Conservation (phyloP, 768 basidiomycete genomes). For the Rhodotorula kratochvilovae region DNA sequence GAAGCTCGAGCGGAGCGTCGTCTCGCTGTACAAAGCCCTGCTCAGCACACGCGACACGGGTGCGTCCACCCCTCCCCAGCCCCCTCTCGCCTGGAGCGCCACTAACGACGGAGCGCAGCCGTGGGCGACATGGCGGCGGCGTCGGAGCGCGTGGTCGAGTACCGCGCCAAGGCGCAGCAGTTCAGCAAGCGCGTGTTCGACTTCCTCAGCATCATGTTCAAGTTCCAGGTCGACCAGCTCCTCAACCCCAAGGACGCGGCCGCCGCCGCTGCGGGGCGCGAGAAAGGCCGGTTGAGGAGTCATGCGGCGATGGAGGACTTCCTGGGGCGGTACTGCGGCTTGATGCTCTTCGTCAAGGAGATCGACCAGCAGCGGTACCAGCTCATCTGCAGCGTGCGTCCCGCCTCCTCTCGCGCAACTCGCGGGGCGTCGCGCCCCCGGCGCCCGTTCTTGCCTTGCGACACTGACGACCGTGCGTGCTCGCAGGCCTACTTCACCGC, state of each 20-base stretch:
- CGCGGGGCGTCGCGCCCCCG: too few relatives aligned
- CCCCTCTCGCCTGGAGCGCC: too few relatives aligned
- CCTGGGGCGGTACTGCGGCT: slow-evolving; percentile 78
- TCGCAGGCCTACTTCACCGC: slow-evolving; percentile 82
- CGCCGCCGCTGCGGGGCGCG: not conserved
- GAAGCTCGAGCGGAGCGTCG: slow-evolving; percentile 72
- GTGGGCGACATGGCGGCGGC: slow-evolving; percentile 84
- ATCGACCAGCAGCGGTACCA: slow-evolving; percentile 88
- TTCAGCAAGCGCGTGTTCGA: slow-evolving; percentile 90
- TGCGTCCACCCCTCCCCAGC: slow-evolving; percentile 45
- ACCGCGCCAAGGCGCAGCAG: slow-evolving; percentile 78
- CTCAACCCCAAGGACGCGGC: slow-evolving; percentile 48
- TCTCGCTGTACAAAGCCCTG: slow-evolving; percentile 89
- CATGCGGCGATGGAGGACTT: slow-evolving; percentile 75
- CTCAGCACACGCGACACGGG: slow-evolving; percentile 85
- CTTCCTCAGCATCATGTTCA: slow-evolving; percentile 85
- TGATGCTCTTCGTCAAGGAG: slow-evolving; percentile 89
- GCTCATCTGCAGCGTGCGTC: slow-evolving; percentile 78
- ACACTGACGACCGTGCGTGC: too few relatives aligned
- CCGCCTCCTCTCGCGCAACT: not conserved
- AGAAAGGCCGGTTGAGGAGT: slow-evolving; percentile 46
- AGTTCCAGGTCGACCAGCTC: slow-evolving; percentile 57
- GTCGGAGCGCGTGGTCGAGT: slow-evolving; percentile 86
- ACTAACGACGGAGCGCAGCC: not conserved
- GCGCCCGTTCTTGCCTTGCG: too few relatives aligned